Base-by-base conservation (phyloP, 140 eudicot genomes). In the Flaveria floridana region DNA sequence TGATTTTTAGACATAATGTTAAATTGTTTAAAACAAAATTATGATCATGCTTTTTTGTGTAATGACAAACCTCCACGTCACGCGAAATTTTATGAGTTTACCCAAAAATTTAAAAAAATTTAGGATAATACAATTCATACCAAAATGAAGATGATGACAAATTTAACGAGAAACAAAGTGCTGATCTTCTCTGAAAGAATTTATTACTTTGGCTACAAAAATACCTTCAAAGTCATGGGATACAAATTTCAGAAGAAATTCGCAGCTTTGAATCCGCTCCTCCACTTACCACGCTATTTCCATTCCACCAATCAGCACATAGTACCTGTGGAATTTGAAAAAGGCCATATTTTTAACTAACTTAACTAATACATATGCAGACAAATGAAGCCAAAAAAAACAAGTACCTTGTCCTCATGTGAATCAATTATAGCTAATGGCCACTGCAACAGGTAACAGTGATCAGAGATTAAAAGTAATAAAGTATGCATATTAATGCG, bases 291-390 rank as follows among this genome's bases (percentile, higher is more conserved):
- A 94, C 88, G 67, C 91, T 84, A 57, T 90, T 91, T 53, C 86
- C 83, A 62, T 82, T 90, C 99, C 99, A 94, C 99, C 99, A 94
- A 70, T 94, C 99, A 10, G 89, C 99, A 84, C 91, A 85, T 16
- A 90, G 72, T 23, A 90, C 98, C 96, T 92, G 72, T 37, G 6
- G 8, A 30, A 81, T 79, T 81, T 64, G 7, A 39, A 4, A 77
- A 76, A 55, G 19, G 57, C 30, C 66, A 16, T 2, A 46, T 12
- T 63, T 25, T 48, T 79, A 82, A 39, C 13, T 1, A 19, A 39
- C 64, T 66, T 11, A 14, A 39, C 42, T 0, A 56, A n/a, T 14
- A 18, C 20, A 23, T 6, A 21, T 9, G 55, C 51, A 15, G 18
- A 69, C 30, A 11, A 39, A 51, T 25, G 9, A 19, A 23, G 14